Evolutionary conservation across 176 grass and related monocot genomes (phyloP), one percentile per base, ranked within the genome.

Genomic region (Oryza longistaminata): DNA sequence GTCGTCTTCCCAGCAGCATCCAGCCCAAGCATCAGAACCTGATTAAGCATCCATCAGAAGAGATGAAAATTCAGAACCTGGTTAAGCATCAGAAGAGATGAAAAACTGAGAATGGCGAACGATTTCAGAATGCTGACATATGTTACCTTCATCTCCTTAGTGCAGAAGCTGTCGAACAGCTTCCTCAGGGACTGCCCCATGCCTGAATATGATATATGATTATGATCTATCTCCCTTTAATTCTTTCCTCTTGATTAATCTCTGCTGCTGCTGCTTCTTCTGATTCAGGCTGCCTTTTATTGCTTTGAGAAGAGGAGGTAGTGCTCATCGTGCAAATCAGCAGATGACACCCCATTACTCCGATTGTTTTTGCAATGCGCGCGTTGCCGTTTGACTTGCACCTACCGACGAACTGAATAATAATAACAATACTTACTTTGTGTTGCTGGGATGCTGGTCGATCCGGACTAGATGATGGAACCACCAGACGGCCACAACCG

Each of bases 101-200:
- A 27, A 27, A 27, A 27, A 27, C 33, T 34, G 33, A 34, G 33
- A 34, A 34, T 34, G 33, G 4, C 4, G 33, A 34, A 34, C 4
- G 33, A 34, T 34, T 34, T 34, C 33, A 34, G 33, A 34, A 34
- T 34, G 33, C 33, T 34, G 33, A 34, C 33, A 34, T 34, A 34
- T 34, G 33, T 34, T 34, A 34, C 89, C 84, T 82, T 90, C 48
- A 87, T 78, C 75, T 87, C 70, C 43, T 80, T 86, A 0, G 42
- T 31, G 75, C 80, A 82, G 49, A 82, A 87, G 42, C 33, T 80
- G 75, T 84, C 89, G 68, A 90, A 87, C 66, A 90, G 85, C 68
- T 87, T 90, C 79, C 85, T 78, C 48, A 90, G 71, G 25, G 84
- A 77, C 52, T 87, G 89, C 0, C 88, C 84, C 88, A 90, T 90